Evolutionary conservation across 1,284 basidiomycete species (phyloP), one percentile per base, ranked within the genome.

Genomic region (Pholiota adiposa): DNA sequence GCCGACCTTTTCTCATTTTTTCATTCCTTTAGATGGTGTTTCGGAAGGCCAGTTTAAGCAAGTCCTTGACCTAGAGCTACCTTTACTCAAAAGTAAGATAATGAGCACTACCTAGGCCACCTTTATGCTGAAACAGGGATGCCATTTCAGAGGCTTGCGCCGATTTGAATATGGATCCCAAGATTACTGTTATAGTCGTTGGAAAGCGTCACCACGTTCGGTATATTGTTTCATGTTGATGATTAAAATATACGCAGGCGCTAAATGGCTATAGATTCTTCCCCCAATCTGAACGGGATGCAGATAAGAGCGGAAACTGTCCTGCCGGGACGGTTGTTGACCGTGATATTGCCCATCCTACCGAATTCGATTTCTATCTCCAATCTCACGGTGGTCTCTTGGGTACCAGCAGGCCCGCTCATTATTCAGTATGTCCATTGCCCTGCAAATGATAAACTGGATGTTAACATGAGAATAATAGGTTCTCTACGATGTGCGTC

Each of bases 281-380:
- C 82, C 89, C 91, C 0, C 74, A 74, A 59, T 76, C 73, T 23
- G 73, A 75, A 2, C 69, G 69, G 6, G 85, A 87, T 23, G 83
- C 75, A 1, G 90, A 91, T 65, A 78, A 77, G 60, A 87, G 83
- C 62, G 90, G 89, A 1, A 92, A 93, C 66, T 91, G 88, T 65
- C 84, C 79, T 4, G 88, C 90, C 0, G 91, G 91, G 19, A 90
- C 88, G 2, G 88, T 92, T 9, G 83, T 93, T 18, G 90, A 93
- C 68, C 76, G 78, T 33, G 88, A 88, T 7, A 81, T 92, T 23
- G 80, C 83, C 0, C 88, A 91, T 67, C 90, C 90, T 0, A 82
- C 85, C 0, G 90, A 92, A 67, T 90, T 90, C 54, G 92, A 94
- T 67, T 94, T 90, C 71, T 94, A 93, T 67, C 77, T 92, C 0